Conservation (phyloP, 1,284 basidiomycete genomes). For the Pseudozyma thailandica region DNA sequence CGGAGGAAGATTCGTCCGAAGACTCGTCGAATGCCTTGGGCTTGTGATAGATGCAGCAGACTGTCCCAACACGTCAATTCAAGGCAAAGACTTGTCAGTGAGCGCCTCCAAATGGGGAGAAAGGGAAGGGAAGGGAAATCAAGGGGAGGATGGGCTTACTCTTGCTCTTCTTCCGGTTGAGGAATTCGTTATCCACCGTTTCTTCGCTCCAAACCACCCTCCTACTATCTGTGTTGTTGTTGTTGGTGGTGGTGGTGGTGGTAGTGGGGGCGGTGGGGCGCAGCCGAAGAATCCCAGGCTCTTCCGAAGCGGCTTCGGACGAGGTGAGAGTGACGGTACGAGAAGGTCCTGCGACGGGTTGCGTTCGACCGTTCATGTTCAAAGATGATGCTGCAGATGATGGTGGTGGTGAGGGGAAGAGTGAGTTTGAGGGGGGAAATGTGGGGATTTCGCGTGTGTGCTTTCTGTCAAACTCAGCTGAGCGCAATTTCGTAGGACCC, state of each 20-base stretch:
- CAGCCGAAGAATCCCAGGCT: conserved; percentile 22
- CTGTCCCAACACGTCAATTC: conserved; percentile 9
- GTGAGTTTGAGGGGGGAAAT: not conserved
- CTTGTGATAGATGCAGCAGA: conserved; percentile 67
- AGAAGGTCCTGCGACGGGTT: conserved; percentile 9
- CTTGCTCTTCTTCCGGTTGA: conserved; percentile 63
- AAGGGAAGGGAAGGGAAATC: not conserved
- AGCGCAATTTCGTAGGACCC: too few relatives aligned
- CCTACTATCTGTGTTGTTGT: not conserved
- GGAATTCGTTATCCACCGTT: conserved; percentile 63
- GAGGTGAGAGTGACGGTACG: conserved; percentile 11
- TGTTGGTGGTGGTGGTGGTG: not conserved
- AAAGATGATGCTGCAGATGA: not conserved
- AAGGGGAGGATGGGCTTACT: conserved; percentile 38
- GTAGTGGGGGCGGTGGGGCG: conserved; percentile 6
- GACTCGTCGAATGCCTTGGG: conserved; percentile 63
- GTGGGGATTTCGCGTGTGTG: too few relatives aligned
- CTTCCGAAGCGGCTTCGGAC: not conserved
- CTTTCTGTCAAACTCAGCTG: too few relatives aligned
- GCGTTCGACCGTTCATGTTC: conserved; percentile 1
- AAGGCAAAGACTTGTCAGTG: not conserved
- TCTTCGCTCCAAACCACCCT: conserved; percentile 61
- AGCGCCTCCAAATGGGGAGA: not conserved
- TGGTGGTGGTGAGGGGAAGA: not conserved
- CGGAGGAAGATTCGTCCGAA: conserved; percentile 35